Base-by-base conservation (phyloP, 306 rosid species). In the Canavalia ensiformis region DNA sequence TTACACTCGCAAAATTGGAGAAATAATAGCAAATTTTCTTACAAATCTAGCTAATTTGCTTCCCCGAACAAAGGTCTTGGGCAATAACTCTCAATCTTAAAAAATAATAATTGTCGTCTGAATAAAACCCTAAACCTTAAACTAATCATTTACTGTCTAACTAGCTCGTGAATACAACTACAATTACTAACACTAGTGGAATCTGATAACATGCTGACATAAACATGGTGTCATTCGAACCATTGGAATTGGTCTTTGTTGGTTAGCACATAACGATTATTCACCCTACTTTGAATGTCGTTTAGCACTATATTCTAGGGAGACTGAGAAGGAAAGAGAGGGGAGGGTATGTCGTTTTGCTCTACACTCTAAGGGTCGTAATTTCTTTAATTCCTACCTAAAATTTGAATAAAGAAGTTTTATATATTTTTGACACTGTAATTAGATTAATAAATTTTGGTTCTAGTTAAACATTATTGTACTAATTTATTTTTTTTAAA, bases 161-260 rank as follows among this genome's bases (percentile, higher is more conserved):
- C 55, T 25, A 62, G 46, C 12, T 49, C 47, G 34, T 65, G 25
- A 42, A 1, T 35, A 33, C 47, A 35, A 65, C 64, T 44, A 55
- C 37, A 33, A 49, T 50, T 28, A 65, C 35, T 18, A 29, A 42
- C 54, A 13, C 37, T 7, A 72, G 66, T 80, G 88, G 60, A 45
- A 8, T 73, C 75, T 77, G 86, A 87, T 54, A 39, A 76, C 74
- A 29, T 73, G 84, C 88, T 89, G 93, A 89, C 89, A 83, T 84
- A 83, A 81, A 72, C 81, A 88, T 84, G 84, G 10, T 87, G 90
- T 91, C 93, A 89, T 80, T 50, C 66, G 2, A 72, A 51, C 47
- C 28, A 54, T 37, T 80, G 6, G n/a, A 80, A 60, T 50, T 60
- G 45, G 46, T 13, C 37, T 80, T 34, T 1, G n/a, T 37, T 64